phyloP scores from a whole-genome alignment of 108 stramenopile species.

The Licmophora abbreviata region DNA sequence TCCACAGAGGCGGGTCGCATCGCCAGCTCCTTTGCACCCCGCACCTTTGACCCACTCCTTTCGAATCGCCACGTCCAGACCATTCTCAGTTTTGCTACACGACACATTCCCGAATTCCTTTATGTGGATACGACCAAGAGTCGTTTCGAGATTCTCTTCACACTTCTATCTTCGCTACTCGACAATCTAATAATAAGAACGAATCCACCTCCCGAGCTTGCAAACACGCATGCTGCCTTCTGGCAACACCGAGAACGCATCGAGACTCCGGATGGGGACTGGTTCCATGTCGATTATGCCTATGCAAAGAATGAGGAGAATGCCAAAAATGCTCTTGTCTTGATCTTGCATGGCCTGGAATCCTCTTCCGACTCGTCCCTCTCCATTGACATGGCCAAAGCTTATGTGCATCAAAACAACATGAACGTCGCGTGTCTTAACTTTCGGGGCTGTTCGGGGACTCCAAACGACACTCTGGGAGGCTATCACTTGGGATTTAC shows the following conservation, averaged over 20 bases:
- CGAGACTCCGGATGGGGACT: slow-evolving; percentile 55
- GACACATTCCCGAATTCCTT: no score
- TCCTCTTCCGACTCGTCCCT: slow-evolving; percentile 53
- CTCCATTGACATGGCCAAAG: slow-evolving; percentile 43
- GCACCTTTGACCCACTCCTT: not conserved
- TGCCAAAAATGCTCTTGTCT: slow-evolving; percentile 15
- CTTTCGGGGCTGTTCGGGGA: slow-evolving; percentile 81
- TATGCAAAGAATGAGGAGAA: slow-evolving; percentile 15
- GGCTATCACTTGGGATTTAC: slow-evolving; percentile 91
- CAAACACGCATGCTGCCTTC: no score
- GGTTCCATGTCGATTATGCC: slow-evolving; percentile 65
- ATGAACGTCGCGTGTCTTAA: slow-evolving; percentile 71
- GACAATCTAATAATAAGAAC: no score
- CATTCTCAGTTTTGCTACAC: not conserved
- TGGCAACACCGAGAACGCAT: slow-evolving; percentile 58
- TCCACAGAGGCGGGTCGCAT: no score
- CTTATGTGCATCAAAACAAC: slow-evolving; percentile 28
- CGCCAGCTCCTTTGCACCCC: not conserved
- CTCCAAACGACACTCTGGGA: slow-evolving; percentile 39
- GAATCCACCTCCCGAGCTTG: no score
- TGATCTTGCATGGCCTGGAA: slow-evolving; percentile 73
- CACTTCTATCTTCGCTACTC: no score
- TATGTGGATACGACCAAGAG: no score
- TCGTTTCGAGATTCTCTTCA: no score
- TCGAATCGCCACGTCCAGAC: not conserved